Percentiles rank a stretch among this genome's conserved stretches.
Evolutionary conservation across 805 yeast species (phyloP).

Genomic region (Scheffersomyces amazonensis): DNA sequence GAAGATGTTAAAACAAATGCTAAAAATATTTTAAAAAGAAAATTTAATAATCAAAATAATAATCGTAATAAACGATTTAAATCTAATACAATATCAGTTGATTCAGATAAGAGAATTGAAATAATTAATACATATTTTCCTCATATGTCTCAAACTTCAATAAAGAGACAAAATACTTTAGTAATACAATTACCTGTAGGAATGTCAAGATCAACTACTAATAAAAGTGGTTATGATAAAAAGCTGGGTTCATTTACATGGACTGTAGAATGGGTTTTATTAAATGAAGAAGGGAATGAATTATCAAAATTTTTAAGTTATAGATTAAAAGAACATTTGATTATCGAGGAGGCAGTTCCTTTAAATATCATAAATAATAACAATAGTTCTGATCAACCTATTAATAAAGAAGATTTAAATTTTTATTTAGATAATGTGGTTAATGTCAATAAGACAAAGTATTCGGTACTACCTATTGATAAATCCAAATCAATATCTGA

Average conservation of each 20-base stretch:
- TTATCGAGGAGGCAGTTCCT: constrained; percentile 41
- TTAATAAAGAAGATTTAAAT: constrained; percentile 23
- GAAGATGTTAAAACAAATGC: constrained; percentile 43
- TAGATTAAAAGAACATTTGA: constrained; percentile 36
- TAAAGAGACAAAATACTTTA: constrained; percentile 62
- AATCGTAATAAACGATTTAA: constrained; percentile 17
- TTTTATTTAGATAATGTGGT: constrained; percentile 35
- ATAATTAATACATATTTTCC: constrained; percentile 21
- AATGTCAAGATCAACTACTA: constrained; percentile 63
- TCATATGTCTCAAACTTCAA: constrained; percentile 21
- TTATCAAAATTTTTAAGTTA: constrained; percentile 39
- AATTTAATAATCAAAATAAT: constrained; percentile 8
- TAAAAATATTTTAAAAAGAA: constrained; percentile 40
- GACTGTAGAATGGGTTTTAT: constrained; percentile 74
- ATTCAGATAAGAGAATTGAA: constrained; percentile 21
- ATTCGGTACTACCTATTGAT: constrained; percentile 35
- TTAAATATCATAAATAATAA: constrained; percentile 23
- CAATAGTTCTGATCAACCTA: constrained; percentile 3
- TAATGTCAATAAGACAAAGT: constrained; percentile 15
- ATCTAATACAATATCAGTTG: constrained; percentile 10
- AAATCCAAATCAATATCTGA: constrained; percentile 42
- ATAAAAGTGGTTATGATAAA: constrained; percentile 71
- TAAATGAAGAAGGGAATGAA: constrained; percentile 25
- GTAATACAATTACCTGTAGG: constrained; percentile 66
- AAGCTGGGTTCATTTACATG: constrained; percentile 60